Base-by-base conservation (phyloP, 495 filamentous ascomycete genomes). In the Lophiostoma macrostomum region DNA sequence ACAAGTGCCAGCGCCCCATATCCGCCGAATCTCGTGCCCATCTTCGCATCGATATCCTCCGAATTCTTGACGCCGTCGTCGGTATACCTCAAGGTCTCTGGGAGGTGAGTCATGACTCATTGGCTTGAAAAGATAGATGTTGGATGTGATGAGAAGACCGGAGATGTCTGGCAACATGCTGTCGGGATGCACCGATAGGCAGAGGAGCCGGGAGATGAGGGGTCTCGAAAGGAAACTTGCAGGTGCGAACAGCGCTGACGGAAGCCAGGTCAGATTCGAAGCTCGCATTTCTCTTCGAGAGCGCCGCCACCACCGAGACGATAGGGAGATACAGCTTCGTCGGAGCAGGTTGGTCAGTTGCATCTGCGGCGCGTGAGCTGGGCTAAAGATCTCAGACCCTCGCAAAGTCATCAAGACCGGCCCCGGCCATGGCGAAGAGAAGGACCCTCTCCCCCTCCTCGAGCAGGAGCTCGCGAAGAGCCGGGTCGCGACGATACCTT, bases 261-360 rank as follows among this genome's bases (percentile, higher is more conserved):
- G 4, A 10, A 20, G 13, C 30, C 37, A 78, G 77, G 55, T 70
- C 77, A 50, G 73, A 82, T 50, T 78, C 79, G 11, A 74, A 81
- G 39, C 78, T 81, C 51, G 87, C 85, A 7, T 96, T 97, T 67
- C 79, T 97, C 29, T 94, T 95, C 67, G 93, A 98, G 71, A 95
- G 88, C 65, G 93, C 90, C 5, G 88, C 89, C 19, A 94, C 88
- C 12, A 82, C 83, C 20, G 91, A 96, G 71, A 90, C 82, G 0
- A 88, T 97, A 58, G 91, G 90, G 29, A 76, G 94, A 57, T 95
- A 95, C 67, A 95, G 88, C 70, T 98, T 98, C 69, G 82, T 98
- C 35, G 93, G 94, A 52, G 86, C 88, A 50, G 85, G 88, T 86
- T 58, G 37, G 76, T 61, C 44, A 37, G 37, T 37, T 32, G 30